These are phyloP conservation scores for Myrica gale DNA, from an alignment of 306 rosid genomes.

Conservation along the genomic window DNA sequence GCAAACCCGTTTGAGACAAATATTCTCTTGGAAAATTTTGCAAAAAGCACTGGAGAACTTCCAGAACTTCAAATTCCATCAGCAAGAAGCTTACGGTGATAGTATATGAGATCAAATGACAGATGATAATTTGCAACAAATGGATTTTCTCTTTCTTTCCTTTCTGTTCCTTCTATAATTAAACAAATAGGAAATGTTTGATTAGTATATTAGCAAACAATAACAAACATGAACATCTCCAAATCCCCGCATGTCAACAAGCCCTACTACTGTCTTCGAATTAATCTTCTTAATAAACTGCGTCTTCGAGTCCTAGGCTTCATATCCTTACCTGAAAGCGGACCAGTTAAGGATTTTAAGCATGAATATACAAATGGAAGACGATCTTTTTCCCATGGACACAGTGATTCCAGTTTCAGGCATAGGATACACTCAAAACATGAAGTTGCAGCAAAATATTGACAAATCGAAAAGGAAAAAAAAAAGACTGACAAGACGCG, in stretches of 20 bases:
- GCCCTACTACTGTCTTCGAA: slow-evolving; percentile 25
- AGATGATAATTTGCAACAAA: neutral
- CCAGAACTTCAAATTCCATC: too few relatives aligned
- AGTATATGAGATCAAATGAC: neutral
- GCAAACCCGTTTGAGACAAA: too few relatives aligned
- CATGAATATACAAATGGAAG: neutral
- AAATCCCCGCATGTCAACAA: neutral
- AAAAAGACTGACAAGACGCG: neutral
- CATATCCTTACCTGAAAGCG: slow-evolving; percentile 19
- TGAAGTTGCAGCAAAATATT: neutral
- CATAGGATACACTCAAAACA: neutral
- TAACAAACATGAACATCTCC: neutral
- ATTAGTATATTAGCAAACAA: slow-evolving; percentile 4
- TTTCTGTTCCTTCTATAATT: neutral
- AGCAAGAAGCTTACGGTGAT: neutral
- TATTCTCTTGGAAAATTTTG: too few relatives aligned
- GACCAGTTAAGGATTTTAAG: neutral
- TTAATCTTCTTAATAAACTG: slow-evolving; percentile 22
- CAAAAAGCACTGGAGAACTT: too few relatives aligned
- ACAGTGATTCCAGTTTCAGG: neutral
- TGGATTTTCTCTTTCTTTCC: neutral
- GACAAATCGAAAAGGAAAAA: neutral
- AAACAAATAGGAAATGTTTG: neutral
- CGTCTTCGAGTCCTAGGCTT: slow-evolving; percentile 26
- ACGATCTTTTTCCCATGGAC: neutral